Conservation (phyloP, 2,329 filamentous ascomycete genomes). For the Phoma sp. region DNA sequence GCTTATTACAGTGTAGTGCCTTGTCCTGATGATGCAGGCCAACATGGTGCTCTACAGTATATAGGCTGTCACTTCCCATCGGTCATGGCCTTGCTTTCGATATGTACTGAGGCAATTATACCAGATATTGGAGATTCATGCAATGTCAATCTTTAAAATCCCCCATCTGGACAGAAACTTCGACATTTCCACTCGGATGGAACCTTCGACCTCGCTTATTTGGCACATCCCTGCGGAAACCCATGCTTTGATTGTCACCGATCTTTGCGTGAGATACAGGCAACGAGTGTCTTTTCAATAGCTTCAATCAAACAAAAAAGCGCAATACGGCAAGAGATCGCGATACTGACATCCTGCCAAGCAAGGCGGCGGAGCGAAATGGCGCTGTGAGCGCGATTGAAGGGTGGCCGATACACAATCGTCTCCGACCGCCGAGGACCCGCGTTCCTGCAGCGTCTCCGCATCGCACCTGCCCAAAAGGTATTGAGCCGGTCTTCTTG, state of each 20-base stretch:
- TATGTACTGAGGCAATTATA: no score
- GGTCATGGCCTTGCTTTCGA: background rate
- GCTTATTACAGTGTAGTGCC: no score
- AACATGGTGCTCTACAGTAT: constrained; percentile 16
- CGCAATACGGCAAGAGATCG: background rate
- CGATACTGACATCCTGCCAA: background rate
- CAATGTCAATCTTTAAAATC: no score
- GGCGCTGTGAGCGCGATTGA: constrained; percentile 3
- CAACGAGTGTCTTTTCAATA: background rate
- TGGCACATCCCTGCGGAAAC: no score
- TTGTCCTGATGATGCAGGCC: background rate
- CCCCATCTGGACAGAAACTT: no score
- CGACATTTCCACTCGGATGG: no score
- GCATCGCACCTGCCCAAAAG: constrained; percentile 15
- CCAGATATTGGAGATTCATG: no score
- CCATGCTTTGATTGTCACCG: no score
- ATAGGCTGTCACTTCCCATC: background rate
- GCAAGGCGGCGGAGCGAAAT: background rate
- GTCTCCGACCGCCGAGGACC: constrained; percentile 4
- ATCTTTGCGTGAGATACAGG: no score
- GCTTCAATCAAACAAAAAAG: background rate
- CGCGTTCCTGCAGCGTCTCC: constrained; percentile 15
- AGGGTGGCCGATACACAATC: constrained; percentile 11
- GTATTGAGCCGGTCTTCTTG: constrained; percentile 7
- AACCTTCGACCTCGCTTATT: no score